phyloP scores from a whole-genome alignment of 768 basidiomycete species.

The Leccinum subtestaceum region DNA sequence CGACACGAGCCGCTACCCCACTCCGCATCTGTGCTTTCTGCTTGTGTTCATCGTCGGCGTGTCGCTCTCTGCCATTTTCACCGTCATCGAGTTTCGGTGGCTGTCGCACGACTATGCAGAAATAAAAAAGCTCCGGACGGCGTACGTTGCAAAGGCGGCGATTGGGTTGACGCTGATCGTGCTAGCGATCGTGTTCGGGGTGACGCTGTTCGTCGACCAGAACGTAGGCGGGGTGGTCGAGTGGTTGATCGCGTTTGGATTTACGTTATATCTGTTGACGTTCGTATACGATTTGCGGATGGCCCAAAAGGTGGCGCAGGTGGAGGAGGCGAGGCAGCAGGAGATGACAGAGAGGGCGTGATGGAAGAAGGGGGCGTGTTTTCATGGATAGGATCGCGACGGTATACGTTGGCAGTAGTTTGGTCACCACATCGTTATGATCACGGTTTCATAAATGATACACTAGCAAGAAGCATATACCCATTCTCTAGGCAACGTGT shows the following conservation, averaged over 20 bases:
- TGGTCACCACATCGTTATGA: too few relatives aligned
- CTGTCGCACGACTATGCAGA: slow-evolving; percentile 54
- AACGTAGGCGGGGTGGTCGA: slow-evolving; percentile 67
- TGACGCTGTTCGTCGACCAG: slow-evolving; percentile 42
- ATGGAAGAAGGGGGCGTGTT: too few relatives aligned
- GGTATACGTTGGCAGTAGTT: too few relatives aligned
- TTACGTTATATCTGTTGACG: slow-evolving; percentile 69
- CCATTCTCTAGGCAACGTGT: too few relatives aligned
- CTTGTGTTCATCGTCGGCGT: slow-evolving; percentile 75
- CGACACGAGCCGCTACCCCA: slow-evolving; percentile 56
- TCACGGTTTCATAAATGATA: too few relatives aligned
- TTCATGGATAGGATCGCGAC: too few relatives aligned
- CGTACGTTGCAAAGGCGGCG: slow-evolving; percentile 61
- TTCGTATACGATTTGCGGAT: slow-evolving; percentile 71
- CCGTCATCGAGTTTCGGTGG: slow-evolving; percentile 68
- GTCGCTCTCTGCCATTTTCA: slow-evolving; percentile 70
- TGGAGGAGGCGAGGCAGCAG: background rate
- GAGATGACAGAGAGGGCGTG: slow-evolving; percentile 7
- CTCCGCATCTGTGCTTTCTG: slow-evolving; percentile 58
- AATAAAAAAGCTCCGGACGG: slow-evolving; percentile 42
- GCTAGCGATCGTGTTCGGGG: slow-evolving; percentile 62
- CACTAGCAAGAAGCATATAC: too few relatives aligned
- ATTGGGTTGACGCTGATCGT: slow-evolving; percentile 58
- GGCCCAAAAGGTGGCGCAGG: slow-evolving; percentile 33
- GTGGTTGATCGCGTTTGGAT: slow-evolving; percentile 72